Evolutionary conservation across 1,139 yeast species (phyloP).

Genomic region (Magnusiomyces clavatus): DNA sequence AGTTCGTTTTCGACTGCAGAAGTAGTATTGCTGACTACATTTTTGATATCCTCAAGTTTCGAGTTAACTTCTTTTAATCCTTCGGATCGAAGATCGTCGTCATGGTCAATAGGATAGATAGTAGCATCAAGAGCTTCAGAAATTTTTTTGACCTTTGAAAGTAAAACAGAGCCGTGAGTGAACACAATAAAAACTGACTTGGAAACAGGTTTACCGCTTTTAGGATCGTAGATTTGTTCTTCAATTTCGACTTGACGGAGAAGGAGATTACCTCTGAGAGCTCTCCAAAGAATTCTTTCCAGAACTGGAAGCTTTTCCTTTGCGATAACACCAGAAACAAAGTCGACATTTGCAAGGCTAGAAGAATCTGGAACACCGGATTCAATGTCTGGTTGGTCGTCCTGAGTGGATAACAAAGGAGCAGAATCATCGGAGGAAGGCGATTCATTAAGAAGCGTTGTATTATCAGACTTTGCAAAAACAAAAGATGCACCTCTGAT

Average conservation of each 20-base stretch:
- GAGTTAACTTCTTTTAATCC: slow-evolving; percentile 52
- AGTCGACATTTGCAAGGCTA: slow-evolving; percentile 38
- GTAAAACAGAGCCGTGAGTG: slow-evolving; percentile 77
- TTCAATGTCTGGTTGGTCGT: background rate
- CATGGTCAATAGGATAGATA: slow-evolving; percentile 59
- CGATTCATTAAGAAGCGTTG: slow-evolving; percentile 1
- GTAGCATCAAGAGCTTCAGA: slow-evolving; percentile 81
- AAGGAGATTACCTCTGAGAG: slow-evolving; percentile 79
- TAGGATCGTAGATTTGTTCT: slow-evolving; percentile 48
- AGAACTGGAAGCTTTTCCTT: slow-evolving; percentile 61
- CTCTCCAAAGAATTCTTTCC: slow-evolving; percentile 89
- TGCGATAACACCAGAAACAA: slow-evolving; percentile 79
- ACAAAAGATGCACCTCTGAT: slow-evolving; percentile 63
- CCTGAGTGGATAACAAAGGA: slow-evolving; percentile 18
- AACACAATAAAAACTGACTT: slow-evolving; percentile 78
- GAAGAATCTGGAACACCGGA: slow-evolving; percentile 7
- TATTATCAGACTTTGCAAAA: slow-evolving; percentile 37
- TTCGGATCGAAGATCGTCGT: slow-evolving; percentile 45
- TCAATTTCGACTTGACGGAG: slow-evolving; percentile 63
- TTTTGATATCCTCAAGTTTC: slow-evolving; percentile 54
- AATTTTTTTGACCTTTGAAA: slow-evolving; percentile 61
- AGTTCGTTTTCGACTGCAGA: slow-evolving; percentile 70
- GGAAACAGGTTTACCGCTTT: slow-evolving; percentile 41
- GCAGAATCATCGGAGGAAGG: slow-evolving; percentile 19
- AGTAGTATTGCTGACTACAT: slow-evolving; percentile 64